Percentiles rank a stretch among this genome's conserved stretches.
Evolutionary conservation across 2,329 filamentous ascomycete species (phyloP).

Genomic region (Periglandula ipomoeae): DNA sequence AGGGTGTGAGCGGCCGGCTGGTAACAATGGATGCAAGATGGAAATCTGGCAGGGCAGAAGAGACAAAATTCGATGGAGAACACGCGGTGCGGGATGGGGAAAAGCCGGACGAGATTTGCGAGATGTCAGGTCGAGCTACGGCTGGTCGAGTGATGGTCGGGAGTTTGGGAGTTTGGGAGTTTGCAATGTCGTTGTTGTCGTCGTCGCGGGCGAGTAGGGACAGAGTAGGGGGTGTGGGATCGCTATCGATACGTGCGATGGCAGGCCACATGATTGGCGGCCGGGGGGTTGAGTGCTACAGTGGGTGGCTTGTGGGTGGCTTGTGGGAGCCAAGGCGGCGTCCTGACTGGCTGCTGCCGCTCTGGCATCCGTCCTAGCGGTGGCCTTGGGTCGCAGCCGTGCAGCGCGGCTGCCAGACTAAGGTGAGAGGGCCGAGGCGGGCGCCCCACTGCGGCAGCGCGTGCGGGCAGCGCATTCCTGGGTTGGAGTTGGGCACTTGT

Average conservation of each 20-base stretch:
- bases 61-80: conserved; percentile 3
- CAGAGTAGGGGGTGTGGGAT: conserved; percentile 12
- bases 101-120: conserved; percentile 7
- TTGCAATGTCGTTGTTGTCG: background rate
- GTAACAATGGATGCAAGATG: conserved; percentile 7
- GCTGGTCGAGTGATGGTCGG: conserved; percentile 1
- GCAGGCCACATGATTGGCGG: conserved; percentile 26
- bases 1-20: conserved; percentile 10
- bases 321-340: conserved; percentile 3
- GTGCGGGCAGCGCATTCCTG: too few relatives aligned
- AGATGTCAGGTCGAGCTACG: conserved; percentile 15
- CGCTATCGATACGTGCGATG: conserved; percentile 13
- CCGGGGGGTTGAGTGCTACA: conserved; percentile 8
- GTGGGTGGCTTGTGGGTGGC: conserved; percentile 12
- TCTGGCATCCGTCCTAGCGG: background rate
- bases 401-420: conserved; percentile 2
- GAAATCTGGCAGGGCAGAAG: conserved; percentile 15
- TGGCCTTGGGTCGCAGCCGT: conserved; percentile 1
- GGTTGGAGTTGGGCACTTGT: too few relatives aligned
- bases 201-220: background rate
- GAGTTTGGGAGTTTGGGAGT: conserved; percentile 3
- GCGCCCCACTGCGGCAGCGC: conserved; percentile 4
- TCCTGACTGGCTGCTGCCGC: background rate
- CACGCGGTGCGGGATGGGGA: background rate
- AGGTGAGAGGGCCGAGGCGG: conserved; percentile 1